Base-by-base conservation (phyloP, 768 basidiomycete species). In the Sporobolomyces pararoseus region DNA sequence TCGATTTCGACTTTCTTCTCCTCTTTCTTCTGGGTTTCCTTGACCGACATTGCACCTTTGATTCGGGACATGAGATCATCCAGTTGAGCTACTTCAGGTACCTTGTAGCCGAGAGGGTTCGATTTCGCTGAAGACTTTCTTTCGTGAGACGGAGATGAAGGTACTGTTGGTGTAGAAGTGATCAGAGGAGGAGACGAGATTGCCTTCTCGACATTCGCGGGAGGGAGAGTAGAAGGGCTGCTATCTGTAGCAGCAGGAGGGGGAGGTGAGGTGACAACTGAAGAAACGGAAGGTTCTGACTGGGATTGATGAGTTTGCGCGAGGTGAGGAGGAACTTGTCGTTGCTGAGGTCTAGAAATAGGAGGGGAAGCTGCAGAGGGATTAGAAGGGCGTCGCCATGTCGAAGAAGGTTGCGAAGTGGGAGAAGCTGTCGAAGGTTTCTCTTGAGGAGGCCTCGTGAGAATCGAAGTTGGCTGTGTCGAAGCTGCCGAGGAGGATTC, bases 31-130 rank as follows among this genome's bases (percentile, higher is more conserved):
- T 27, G 25, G 13, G 42, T 49, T 27, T 69, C 64, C 19, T 75
- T 71, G 47, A 66, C 71, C 4, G 66, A 66, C 80, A 80, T 80
- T 9, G 76, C 80, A 13, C 76, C 78, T 66, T 79, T 77, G 65
- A 80, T 78, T 27, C 78, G 66, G 23, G 78, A 78, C 66, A 80
- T 71, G 67, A 78, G 76, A 54, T 74, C 73, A 59, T 79, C 78
- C 63, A 80, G 75, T 44, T 80, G 58, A 27, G 65, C 63, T 7
- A 73, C 60, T 53, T 69, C 65, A 1, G 72, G 72, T 3, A 64
- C 62, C 39, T 70, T 73, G 65, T 68, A 66, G 2, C 59, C 64
- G 23, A 42, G 59, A 27, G 59, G 37, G 35, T 34, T 23, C 32
- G 59, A 16, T 37, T 65, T 65, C 7, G 52, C 57, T 6, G 57